A percentile compares a stretch with the other conserved stretches of the same genome.
These are phyloP conservation scores for Tricholoma hemisulphureum DNA, from an alignment of 768 basidiomycete genomes.

Conservation along the genomic window DNA sequence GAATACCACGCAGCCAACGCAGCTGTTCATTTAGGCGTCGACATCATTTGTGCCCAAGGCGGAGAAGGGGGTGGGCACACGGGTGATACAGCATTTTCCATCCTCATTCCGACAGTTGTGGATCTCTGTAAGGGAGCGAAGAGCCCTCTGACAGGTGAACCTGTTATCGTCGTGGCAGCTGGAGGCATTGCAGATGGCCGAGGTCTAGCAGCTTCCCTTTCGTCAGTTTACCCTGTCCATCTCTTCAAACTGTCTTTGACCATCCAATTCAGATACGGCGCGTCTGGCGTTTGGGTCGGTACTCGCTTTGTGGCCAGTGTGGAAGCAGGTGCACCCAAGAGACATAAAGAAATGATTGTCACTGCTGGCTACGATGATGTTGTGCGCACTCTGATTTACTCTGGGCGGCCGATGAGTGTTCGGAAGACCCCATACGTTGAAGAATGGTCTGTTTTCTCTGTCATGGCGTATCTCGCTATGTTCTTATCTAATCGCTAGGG, in stretches of 20 bases:
- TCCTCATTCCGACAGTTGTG: conserved; percentile 80
- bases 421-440: conserved; percentile 75
- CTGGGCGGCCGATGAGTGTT: conserved; percentile 81
- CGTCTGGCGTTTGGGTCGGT: conserved; percentile 84
- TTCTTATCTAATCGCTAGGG: conserved; percentile 39
- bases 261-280: conserved; percentile 58
- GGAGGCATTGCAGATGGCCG: conserved; percentile 85
- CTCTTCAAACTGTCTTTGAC: not conserved
- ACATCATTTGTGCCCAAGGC: conserved; percentile 86
- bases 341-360: conserved; percentile 66
- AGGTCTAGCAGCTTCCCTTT: conserved; percentile 71
- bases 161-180: conserved; percentile 76
- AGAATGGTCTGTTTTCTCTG: conserved; percentile 52
- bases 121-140: conserved; percentile 69
- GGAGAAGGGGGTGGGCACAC: conserved; percentile 91
- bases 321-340: conserved; percentile 76
- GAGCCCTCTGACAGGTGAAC: conserved; percentile 76
- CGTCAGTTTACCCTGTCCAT: conserved; percentile 38
- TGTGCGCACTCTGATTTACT: conserved; percentile 68
- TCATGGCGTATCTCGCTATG: not conserved
- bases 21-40: conserved; percentile 53
- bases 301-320: conserved; percentile 83
- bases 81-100: conserved; percentile 76
- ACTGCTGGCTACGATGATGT: conserved; percentile 77
- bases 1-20: not conserved